Base-by-base conservation (phyloP, 1,139 yeast genomes). In the Barnettozyma hawaiiensis region DNA sequence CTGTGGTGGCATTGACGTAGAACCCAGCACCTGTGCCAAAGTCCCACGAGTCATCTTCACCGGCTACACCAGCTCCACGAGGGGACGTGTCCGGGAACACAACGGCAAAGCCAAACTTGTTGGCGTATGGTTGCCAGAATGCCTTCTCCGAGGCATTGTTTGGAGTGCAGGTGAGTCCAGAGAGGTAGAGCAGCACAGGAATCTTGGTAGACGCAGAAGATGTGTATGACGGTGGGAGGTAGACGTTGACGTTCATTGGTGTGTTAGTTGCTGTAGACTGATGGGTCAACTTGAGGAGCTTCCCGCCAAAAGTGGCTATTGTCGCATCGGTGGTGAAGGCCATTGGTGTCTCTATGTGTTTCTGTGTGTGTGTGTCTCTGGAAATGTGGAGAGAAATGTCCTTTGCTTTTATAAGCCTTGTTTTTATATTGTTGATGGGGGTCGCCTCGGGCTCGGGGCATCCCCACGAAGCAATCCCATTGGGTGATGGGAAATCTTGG, bases 21-120 rank as follows among this genome's bases (percentile, higher is more conserved):
- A 90, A 92, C 0, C 97, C 96, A 24, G 98, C 98, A 27, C 95
- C 96, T 2, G 90, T 73, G 18, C 98, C 98, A 58, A 92, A 86
- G 61, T 89, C 97, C 78, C 83, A 92, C 18, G 76, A 61, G 32
- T 83, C 94, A 58, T 85, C 85, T 60, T 87, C 95, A 28, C 96
- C 95, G 35, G 75, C 80, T 47, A 82, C 70, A 45, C 71, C 70
- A n/a, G 85, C 85, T n/a, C 95, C 96, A 53, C 97, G 78, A 43
- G 98, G 97, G 3, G 97, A 90, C 4, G 98, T 92, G 63, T 92
- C 98, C 15, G 98, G 97, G 63, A 85, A 90, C 2, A 92, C 86
- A 20, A 92, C 65, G 0, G 95, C 96, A 62, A 92, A 81, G 3
- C 95, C 95, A 58, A 78, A 77, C 58, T 83, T 75, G 51, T 81